phyloP scores from a whole-genome alignment of 1,284 basidiomycete species.

The Taiwanofungus camphoratus region DNA sequence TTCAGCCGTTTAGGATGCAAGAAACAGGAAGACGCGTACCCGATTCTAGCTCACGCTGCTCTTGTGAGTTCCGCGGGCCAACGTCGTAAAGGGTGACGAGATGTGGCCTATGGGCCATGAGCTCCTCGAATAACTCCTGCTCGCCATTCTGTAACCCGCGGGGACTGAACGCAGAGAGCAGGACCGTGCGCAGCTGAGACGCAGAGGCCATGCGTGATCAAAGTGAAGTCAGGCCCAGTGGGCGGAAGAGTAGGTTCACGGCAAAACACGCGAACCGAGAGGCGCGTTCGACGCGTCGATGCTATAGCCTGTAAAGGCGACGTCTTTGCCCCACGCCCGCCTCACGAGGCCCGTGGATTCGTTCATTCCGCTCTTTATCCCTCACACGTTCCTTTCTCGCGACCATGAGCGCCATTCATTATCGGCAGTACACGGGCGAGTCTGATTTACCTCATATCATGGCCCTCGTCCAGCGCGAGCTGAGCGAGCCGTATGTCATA shows the following conservation, averaged over 20 bases:
- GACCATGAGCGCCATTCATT: conserved; percentile 38
- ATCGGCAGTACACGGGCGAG: conserved; percentile 72
- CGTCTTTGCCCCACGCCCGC: conserved; percentile 3
- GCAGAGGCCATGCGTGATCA: conserved; percentile 37
- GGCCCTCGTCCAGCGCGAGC: conserved; percentile 83
- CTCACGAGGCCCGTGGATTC: neutral
- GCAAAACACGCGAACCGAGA: conserved; percentile 10
- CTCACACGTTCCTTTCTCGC: conserved; percentile 1
- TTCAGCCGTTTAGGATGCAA: neutral
- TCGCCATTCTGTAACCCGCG: conserved; percentile 46
- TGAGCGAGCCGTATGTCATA: conserved; percentile 94
- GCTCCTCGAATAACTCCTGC: conserved; percentile 70
- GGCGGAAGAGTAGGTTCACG: conserved; percentile 12
- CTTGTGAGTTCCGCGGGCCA: conserved; percentile 51
- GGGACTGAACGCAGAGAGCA: conserved; percentile 35
- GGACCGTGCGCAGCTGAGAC: conserved; percentile 34
- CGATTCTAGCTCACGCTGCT: conserved; percentile 67
- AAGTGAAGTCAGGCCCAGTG: too few species aligned
- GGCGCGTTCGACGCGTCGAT: conserved; percentile 13
- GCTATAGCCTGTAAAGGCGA: too few species aligned
- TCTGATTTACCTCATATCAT: conserved; percentile 78
- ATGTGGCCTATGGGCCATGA: conserved; percentile 58
- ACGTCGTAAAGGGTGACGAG: conserved; percentile 61
- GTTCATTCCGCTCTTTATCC: neutral
- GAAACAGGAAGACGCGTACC: conserved; percentile 39